phyloP scores from a whole-genome alignment of 2,329 filamentous ascomycete genomes.

The Fusarium buharicum region DNA sequence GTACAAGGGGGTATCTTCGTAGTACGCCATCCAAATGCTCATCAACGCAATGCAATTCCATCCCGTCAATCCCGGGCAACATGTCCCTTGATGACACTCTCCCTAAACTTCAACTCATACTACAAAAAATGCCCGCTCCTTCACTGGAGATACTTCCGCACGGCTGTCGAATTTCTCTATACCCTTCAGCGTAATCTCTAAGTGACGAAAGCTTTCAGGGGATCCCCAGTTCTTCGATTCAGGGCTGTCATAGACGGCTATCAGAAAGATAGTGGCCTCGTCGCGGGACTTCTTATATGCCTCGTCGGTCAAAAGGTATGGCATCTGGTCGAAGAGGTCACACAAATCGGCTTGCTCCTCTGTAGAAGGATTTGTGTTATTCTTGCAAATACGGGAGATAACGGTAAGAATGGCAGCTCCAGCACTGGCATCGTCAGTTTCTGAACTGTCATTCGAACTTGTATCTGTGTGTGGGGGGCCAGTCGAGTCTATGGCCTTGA shows the following conservation, averaged over 20 bases:
- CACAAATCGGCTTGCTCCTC: conserved; percentile 2
- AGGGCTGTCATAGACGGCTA: conserved; percentile 10
- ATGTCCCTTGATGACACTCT: background rate
- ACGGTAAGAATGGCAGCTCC: conserved; percentile 7
- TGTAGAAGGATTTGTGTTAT: background rate
- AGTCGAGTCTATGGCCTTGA: background rate
- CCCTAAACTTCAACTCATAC: conserved; percentile 15
- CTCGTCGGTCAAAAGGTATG: conserved; percentile 19
- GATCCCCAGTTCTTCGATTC: conserved; percentile 20
- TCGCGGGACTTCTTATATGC: background rate
- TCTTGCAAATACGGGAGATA: conserved; percentile 10
- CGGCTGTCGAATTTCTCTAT: conserved; percentile 15
- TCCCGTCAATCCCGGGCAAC: background rate
- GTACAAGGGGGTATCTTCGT: conserved; percentile 30
- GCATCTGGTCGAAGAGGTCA: conserved; percentile 12
- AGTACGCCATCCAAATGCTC: conserved; percentile 29
- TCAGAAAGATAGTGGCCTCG: conserved; percentile 9
- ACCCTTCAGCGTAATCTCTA: conserved; percentile 2
- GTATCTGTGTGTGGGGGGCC: background rate
- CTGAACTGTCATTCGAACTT: background rate
- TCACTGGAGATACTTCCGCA: conserved; percentile 15
- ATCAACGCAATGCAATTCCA: conserved; percentile 18
- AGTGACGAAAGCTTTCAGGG: conserved; percentile 20
- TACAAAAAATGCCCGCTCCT: conserved; percentile 8
- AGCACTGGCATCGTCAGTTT: conserved; percentile 5